Conservation (phyloP, 1,284 basidiomycete genomes). For the Serendipita sp. region DNA sequence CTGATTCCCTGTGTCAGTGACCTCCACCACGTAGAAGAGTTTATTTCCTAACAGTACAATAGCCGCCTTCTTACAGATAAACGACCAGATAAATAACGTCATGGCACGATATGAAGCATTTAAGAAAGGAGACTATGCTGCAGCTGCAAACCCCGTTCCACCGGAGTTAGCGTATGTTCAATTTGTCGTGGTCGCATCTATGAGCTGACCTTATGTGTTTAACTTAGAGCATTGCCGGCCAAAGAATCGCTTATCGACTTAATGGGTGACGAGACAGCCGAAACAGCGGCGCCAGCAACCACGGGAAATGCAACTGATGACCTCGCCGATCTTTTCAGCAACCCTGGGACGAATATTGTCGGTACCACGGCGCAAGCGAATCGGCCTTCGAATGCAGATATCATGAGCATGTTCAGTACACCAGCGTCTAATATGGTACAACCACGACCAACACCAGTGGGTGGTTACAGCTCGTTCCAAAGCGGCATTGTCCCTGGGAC, state of each 20-base stretch:
- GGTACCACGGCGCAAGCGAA: not conserved
- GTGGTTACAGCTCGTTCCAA: constrained; percentile 14
- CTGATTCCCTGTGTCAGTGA: constrained; percentile 68
- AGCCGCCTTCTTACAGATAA: constrained; percentile 91
- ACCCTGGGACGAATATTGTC: not conserved
- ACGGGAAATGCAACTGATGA: constrained; percentile 31
- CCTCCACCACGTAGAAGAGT: not conserved
- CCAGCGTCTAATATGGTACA: constrained; percentile 17
- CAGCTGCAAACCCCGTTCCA: constrained; percentile 51
- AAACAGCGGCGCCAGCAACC: constrained; percentile 13
- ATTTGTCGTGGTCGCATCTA: not conserved
- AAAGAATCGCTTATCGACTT: constrained; percentile 46
- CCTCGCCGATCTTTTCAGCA: constrained; percentile 38
- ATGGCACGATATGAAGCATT: constrained; percentile 82
- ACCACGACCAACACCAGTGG: constrained; percentile 11
- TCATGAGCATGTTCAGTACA: constrained; percentile 14
- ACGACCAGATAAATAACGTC: constrained; percentile 94
- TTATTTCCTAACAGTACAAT: constrained; percentile 4
- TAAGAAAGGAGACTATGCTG: constrained; percentile 72
- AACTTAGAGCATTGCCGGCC: constrained; percentile 13
- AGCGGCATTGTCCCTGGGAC: constrained; percentile 11
- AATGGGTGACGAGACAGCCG: constrained; percentile 33
- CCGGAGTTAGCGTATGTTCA: constrained; percentile 31
- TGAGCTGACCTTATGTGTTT: not conserved
- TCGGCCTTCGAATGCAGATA: constrained; percentile 6